Evolutionary conservation across 2,329 filamentous ascomycete genomes (phyloP), one percentile per base, ranked within the genome.

Genomic region (Sarocladium oryzae): DNA sequence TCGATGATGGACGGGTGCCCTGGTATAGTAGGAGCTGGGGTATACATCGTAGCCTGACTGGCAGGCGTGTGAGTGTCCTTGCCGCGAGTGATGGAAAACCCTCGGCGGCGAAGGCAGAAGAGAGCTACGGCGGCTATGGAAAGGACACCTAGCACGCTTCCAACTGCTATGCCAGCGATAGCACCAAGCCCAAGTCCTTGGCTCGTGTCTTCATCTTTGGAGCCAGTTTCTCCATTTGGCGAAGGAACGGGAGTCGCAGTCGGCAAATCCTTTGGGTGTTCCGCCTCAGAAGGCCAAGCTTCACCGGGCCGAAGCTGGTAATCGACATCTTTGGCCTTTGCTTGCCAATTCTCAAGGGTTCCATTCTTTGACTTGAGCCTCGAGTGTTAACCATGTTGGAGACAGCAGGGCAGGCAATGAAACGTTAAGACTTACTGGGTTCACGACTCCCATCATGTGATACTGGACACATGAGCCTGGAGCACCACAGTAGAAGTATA

Each of bases 391-490:
- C 24, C 9, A 0, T 9, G 7, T 21, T 6, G 3, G 11, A 1
- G 18, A 41, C 2, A 11, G 32, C 16, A 30, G 40, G 30, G 4
- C 6, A 4, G 4, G 15, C 37, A 41, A 20, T 21, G 1, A 43
- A n/a, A 4, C 8, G 24, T 18, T 26, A 5, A 23, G 18, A 52
- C 72, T 54, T 69, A 83, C 79, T 6, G 84, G 78, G 60, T 91
- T 92, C 57, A 92, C 84, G 1, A 80, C 85, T 2, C 86, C 87
- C 15, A 92, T 77, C 87, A 92, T 92, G 20, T 79, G 75, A 38
- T 84, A 76, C 2, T 69, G 64, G 2, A 74, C 72, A 60, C 88
- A 92, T 2, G 84, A 87, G 1, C 72, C 76, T 0, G 80, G 75
- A 0, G 85, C 85, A 0, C 82, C 79, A 56, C 84, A 89, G 63